These are phyloP conservation scores for Oxytropis ochrocephala DNA, from an alignment of 306 rosid genomes.

Conservation along the genomic window DNA sequence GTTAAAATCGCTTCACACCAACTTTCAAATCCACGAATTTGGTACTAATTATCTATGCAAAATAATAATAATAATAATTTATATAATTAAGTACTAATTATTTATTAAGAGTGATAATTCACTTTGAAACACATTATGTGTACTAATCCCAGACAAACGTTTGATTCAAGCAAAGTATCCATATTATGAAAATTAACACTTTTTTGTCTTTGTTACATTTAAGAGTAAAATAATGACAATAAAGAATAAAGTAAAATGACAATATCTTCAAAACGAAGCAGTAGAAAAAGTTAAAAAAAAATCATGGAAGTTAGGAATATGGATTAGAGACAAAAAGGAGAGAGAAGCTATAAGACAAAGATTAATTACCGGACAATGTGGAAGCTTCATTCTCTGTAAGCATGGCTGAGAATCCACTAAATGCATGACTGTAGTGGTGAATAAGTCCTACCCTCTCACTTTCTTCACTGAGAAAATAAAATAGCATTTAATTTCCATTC, in stretches of 20 bases:
- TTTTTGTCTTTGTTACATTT: background rate
- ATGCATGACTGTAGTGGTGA: conserved; percentile 71
- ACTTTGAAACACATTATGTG: conserved; percentile 9
- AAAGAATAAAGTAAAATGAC: background rate
- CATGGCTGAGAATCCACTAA: conserved; percentile 90
- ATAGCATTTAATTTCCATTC: background rate
- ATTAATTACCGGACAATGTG: conserved; percentile 53
- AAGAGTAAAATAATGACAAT: background rate
- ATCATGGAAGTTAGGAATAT: background rate
- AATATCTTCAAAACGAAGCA: background rate
- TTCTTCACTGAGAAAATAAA: conserved; percentile 44
- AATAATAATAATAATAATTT: background rate
- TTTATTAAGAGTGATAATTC: background rate
- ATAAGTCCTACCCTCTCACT: conserved; percentile 45
- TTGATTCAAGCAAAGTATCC: conserved; percentile 18
- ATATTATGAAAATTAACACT: background rate
- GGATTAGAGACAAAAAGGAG: background rate
- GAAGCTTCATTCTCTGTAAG: conserved; percentile 83
- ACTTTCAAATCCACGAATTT: too few relatives aligned
- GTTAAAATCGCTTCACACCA: too few relatives aligned
- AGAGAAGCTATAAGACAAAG: background rate
- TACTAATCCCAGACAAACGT: background rate
- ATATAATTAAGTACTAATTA: background rate
- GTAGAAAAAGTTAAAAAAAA: conserved; percentile 14
- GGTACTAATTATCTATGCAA: conserved; percentile 1